These are phyloP conservation scores for Prunella vulgaris DNA, from an alignment of 257 asterid genomes.

Conservation along the genomic window DNA sequence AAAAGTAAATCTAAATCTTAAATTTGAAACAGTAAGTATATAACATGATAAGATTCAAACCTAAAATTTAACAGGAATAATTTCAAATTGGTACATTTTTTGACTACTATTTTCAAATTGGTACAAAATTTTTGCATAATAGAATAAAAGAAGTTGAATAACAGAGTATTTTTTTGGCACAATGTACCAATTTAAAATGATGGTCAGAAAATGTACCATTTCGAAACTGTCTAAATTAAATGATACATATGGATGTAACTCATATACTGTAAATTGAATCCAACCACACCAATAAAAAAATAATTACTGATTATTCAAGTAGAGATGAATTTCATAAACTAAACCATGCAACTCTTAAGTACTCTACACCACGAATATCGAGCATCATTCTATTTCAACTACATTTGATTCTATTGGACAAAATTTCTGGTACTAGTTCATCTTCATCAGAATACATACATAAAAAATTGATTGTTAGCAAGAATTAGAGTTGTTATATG, in stretches of 20 bases:
- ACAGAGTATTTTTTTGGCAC: too few relatives aligned
- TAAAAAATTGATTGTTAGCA: background rate
- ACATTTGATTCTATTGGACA: background rate
- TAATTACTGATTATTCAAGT: background rate
- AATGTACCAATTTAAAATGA: too few relatives aligned
- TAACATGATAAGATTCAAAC: background rate
- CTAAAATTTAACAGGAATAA: too few relatives aligned
- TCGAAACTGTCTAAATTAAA: too few relatives aligned
- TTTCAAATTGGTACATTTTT: too few relatives aligned
- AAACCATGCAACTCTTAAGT: background rate
- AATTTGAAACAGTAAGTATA: background rate
- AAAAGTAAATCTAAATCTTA: background rate
- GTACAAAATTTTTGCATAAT: too few relatives aligned
- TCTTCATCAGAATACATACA: background rate
- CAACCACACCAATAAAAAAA: background rate
- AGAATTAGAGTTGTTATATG: background rate
- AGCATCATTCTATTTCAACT: background rate
- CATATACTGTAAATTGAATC: too few relatives aligned
- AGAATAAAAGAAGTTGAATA: too few relatives aligned
- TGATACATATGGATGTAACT: background rate
- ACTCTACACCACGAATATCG: background rate
- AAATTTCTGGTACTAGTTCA: background rate
- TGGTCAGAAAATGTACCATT: too few relatives aligned
- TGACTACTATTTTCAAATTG: too few relatives aligned
- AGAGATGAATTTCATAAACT: background rate